These are phyloP conservation scores for Nothophytophthora sp. DNA, from an alignment of 352 stramenopile genomes.

Conservation along the genomic window DNA sequence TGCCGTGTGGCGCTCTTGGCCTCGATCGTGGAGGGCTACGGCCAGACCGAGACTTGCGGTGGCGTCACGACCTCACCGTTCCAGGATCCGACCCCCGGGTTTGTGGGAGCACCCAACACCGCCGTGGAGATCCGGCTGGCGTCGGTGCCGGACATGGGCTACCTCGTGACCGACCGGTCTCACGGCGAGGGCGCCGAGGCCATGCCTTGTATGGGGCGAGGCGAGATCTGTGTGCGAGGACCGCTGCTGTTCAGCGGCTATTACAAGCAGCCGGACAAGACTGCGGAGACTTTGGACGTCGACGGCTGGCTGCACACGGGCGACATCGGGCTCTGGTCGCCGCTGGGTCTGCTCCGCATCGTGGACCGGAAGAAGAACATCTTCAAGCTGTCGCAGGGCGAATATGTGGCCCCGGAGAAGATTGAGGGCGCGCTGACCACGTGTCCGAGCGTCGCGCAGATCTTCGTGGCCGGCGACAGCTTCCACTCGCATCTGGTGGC, in stretches of 20 bases:
- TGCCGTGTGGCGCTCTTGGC: conserved; percentile 92
- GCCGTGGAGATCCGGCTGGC: conserved; percentile 92
- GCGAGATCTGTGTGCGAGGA: conserved; percentile 79
- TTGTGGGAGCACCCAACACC: conserved; percentile 92
- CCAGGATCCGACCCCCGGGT: conserved; percentile 54
- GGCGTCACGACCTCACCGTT: conserved; percentile 64
- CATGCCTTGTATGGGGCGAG: conserved; percentile 47
- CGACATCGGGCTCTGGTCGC: conserved; percentile 95
- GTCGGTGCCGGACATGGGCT: conserved; percentile 98
- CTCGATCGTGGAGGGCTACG: conserved; percentile 94
- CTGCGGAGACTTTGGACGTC: conserved; percentile 87
- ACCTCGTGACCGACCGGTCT: conserved; percentile 79
- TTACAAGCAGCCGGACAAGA: conserved; percentile 95
- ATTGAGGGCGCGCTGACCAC: conserved; percentile 95
- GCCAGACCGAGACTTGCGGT: conserved; percentile 95
- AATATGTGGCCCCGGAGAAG: conserved; percentile 98
- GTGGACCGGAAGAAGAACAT: conserved; percentile 95
- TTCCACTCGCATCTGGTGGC: conserved; percentile 95
- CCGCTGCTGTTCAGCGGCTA: conserved; percentile 92
- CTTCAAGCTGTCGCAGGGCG: conserved; percentile 94
- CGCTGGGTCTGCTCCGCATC: conserved; percentile 90
- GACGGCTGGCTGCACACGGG: conserved; percentile 97
- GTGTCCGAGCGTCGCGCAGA: conserved; percentile 91
- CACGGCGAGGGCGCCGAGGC: conserved; percentile 37
- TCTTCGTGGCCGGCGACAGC: conserved; percentile 97